Conservation (phyloP, 257 asterid genomes). For the Capsicum pubescens region DNA sequence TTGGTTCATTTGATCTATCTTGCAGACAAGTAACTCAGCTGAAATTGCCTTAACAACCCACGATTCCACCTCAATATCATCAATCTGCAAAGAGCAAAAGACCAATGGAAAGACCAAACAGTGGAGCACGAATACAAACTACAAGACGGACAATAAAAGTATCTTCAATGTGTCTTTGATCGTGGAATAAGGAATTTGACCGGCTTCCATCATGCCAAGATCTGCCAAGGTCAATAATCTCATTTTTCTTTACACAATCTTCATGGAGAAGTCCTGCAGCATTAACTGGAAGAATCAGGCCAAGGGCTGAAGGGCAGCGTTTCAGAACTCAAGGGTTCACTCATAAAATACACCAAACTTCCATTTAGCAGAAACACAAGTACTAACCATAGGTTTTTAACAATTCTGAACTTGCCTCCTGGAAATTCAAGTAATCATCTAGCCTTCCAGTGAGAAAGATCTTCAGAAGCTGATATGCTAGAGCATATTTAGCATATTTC, state of each 20-base stretch:
- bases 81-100: slow-evolving; percentile 53
- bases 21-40: slow-evolving; percentile 75
- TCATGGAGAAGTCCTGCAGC: slow-evolving; percentile 84
- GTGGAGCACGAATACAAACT: background rate
- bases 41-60: slow-evolving; percentile 93
- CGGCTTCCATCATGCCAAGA: slow-evolving; percentile 66
- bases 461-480: slow-evolving; percentile 69
- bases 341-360: background rate
- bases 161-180: slow-evolving; percentile 81
- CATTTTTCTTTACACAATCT: slow-evolving; percentile 79
- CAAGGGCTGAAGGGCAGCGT: background rate
- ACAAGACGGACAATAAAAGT: slow-evolving; percentile 17
- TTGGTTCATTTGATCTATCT: slow-evolving; percentile 92
- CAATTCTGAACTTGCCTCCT: slow-evolving; percentile 56
- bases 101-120: background rate
- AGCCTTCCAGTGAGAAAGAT: slow-evolving; percentile 78
- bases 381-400: slow-evolving; percentile 62
- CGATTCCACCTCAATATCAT: slow-evolving; percentile 68
- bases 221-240: slow-evolving; percentile 78
- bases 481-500: slow-evolving; percentile 67
- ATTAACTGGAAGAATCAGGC: background rate
- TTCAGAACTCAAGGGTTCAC: background rate
- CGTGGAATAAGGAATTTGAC: slow-evolving; percentile 67
- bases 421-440: slow-evolving; percentile 71
- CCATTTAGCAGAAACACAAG: background rate